These are phyloP conservation scores for Ophiostoma himal-ulmi DNA, from an alignment of 2,329 filamentous ascomycete species.

Conservation along the genomic window DNA sequence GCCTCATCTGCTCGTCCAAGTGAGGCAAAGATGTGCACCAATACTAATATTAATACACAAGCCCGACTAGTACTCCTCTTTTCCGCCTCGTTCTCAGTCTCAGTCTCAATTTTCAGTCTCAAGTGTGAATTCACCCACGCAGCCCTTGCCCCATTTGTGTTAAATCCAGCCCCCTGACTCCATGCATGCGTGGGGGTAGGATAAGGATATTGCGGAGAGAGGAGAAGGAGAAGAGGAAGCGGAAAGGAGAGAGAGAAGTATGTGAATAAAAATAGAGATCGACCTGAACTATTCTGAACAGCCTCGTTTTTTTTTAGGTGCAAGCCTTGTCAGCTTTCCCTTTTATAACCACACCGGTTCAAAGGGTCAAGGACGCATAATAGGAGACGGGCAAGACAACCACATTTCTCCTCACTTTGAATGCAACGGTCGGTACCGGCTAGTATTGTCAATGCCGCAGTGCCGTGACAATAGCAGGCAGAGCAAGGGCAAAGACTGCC, in stretches of 20 bases:
- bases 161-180: conserved; percentile 7
- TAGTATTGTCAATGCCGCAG: background rate
- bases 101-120: background rate
- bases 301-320: background rate
- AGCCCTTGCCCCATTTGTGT: background rate
- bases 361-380: background rate
- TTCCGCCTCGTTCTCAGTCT: background rate
- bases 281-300: background rate
- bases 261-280: background rate
- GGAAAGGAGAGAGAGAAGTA: background rate
- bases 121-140: background rate
- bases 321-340: background rate
- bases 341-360: background rate
- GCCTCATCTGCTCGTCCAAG: background rate
- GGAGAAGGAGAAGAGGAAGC: background rate
- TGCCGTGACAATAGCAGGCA: background rate
- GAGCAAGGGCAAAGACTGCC: background rate
- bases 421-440: background rate
- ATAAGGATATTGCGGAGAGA: background rate
- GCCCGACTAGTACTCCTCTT: no score
- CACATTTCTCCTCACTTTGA: background rate
- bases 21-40: background rate
- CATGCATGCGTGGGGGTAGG: background rate
- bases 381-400: background rate
- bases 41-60: background rate